Conservation (phyloP, 495 filamentous ascomycete genomes). For the Glutinoglossum americanum region DNA sequence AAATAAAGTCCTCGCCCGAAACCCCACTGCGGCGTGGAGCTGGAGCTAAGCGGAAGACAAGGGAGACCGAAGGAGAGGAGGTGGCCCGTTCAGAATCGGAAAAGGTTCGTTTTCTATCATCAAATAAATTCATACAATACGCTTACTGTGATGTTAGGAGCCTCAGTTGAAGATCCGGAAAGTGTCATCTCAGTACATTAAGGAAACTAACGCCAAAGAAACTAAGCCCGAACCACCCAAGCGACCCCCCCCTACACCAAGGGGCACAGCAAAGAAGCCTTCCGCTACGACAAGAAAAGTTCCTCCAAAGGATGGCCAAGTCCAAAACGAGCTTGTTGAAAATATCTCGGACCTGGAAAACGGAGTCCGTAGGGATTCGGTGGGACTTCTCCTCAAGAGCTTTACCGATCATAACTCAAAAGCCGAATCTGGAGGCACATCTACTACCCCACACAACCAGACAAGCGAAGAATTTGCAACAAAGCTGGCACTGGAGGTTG, state of each 20-base stretch:
- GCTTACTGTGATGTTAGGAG: conserved; percentile 10
- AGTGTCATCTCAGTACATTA: conserved; percentile 18
- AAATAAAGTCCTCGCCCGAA: not conserved
- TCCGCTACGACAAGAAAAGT: not conserved
- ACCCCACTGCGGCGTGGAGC: not conserved
- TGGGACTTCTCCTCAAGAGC: conserved; percentile 22
- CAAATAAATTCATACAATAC: not conserved
- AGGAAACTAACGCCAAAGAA: conserved; percentile 1
- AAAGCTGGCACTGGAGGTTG: conserved; percentile 45
- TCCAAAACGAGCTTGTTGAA: conserved; percentile 2
- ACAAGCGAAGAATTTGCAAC: conserved; percentile 28
- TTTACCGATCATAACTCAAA: conserved; percentile 19
- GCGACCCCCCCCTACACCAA: not conserved
- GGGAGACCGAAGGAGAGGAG: conserved; percentile 12
- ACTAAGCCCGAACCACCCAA: not conserved
- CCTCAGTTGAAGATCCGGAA: conserved; percentile 30
- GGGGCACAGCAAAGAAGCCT: not conserved
- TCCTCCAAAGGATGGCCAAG: not conserved
- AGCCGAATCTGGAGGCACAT: conserved; percentile 23
- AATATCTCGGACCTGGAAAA: conserved; percentile 6
- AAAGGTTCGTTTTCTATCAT: not conserved
- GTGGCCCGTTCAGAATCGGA: not conserved
- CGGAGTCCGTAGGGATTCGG: conserved; percentile 20
- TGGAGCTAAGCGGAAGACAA: conserved; percentile 21
- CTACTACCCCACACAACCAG: conserved; percentile 27